Evolutionary conservation across 176 grass and related monocot species (phyloP).

Genomic region (Raddia distichophylla): DNA sequence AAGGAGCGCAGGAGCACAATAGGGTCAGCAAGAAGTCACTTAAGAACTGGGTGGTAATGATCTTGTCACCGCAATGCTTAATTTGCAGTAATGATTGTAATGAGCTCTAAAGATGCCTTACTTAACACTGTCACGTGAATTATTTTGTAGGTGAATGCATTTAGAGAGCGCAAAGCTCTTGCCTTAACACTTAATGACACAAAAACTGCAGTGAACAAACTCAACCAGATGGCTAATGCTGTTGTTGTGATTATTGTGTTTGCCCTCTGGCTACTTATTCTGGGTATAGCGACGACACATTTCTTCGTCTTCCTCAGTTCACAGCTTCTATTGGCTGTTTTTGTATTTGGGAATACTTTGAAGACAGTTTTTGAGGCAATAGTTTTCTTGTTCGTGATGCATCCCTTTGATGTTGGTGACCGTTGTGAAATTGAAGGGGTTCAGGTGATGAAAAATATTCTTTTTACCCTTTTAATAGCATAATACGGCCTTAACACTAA

Average conservation of each 20-base stretch:
- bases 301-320: constrained; percentile 68
- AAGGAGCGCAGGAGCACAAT: constrained; percentile 71
- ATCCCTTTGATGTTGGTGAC: constrained; percentile 80
- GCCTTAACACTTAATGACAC: constrained; percentile 69
- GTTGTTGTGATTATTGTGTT: constrained; percentile 57
- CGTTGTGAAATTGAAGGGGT: constrained; percentile 64
- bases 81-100: constrained; percentile 6
- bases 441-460: constrained; percentile 42
- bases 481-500: background rate
- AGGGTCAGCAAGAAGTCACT: constrained; percentile 76
- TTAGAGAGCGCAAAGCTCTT: constrained; percentile 71
- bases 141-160: constrained; percentile 62
- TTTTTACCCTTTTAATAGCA: background rate
- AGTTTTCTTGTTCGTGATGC: constrained; percentile 69
- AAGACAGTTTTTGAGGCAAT: constrained; percentile 77
- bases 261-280: constrained; percentile 60
- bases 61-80: constrained; percentile 19
- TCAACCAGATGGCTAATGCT: constrained; percentile 56
- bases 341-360: constrained; percentile 76
- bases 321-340: constrained; percentile 69
- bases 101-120: background rate
- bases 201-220: constrained; percentile 73
- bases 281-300: constrained; percentile 63
- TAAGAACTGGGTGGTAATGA: constrained; percentile 97
- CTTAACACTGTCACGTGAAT: constrained; percentile 29